A percentile compares a stretch with the other conserved stretches of the same genome.
These are phyloP conservation scores for Amylostereum areolatum DNA, from an alignment of 1,284 basidiomycete genomes.

Conservation along the genomic window DNA sequence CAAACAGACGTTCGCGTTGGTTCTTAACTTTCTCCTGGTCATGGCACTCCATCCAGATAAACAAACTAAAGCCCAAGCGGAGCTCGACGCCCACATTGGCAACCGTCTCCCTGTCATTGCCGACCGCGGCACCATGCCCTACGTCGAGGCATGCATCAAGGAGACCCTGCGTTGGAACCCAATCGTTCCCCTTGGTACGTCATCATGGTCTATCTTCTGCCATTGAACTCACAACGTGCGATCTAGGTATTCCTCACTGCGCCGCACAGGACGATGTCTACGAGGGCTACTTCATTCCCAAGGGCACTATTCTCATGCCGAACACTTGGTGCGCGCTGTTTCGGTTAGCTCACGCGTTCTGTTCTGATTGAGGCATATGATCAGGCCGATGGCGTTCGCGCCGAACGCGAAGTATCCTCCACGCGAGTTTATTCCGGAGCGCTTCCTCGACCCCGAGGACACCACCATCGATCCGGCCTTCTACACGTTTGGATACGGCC, in stretches of 20 bases:
- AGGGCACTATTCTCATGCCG: conserved; percentile 21
- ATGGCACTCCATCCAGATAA: conserved; percentile 25
- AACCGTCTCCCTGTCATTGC: conserved; percentile 23
- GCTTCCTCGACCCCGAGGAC: background rate
- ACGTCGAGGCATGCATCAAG: conserved; percentile 21
- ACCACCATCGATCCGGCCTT: background rate
- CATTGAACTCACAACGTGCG: background rate
- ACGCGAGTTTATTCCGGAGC: background rate
- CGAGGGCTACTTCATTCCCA: conserved; percentile 23
- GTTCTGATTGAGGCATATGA: background rate
- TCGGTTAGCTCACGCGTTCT: background rate
- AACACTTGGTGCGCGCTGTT: conserved; percentile 17
- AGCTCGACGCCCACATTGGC: conserved; percentile 25
- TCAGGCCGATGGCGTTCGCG: background rate
- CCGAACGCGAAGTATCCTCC: background rate
- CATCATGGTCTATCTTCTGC: background rate
- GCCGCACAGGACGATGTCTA: conserved; percentile 21
- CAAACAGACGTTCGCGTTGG: too few species aligned
- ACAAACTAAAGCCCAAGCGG: conserved; percentile 23
- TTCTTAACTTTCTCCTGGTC: conserved; percentile 17
- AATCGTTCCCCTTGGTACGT: conserved; percentile 20
- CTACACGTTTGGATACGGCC: background rate
- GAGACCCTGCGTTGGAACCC: conserved; percentile 26
- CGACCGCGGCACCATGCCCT: conserved; percentile 26
- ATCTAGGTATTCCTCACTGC: conserved; percentile 19